Conservation (phyloP, 2,329 filamentous ascomycete species). For the Talaromyces sp. region DNA sequence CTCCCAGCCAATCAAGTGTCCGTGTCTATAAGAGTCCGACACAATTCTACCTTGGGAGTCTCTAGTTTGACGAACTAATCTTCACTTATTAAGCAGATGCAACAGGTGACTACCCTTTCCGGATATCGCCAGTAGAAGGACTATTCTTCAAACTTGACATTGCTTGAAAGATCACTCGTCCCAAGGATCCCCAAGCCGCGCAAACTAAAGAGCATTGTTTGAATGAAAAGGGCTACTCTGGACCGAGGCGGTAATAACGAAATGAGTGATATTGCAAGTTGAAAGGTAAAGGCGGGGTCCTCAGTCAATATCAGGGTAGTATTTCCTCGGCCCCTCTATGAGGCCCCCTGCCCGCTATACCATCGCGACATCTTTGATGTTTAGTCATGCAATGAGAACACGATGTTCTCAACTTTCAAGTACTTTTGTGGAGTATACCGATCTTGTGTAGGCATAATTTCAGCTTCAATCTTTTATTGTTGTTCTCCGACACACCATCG, state of each 20-base stretch:
- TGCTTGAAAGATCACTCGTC: background rate
- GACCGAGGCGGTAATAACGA: background rate
- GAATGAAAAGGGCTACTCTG: background rate
- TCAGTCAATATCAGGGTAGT: background rate
- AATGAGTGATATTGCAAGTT: background rate
- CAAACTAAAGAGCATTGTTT: background rate
- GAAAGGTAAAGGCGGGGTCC: background rate
- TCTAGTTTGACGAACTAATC: background rate
- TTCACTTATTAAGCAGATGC: background rate
- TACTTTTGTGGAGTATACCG: background rate
- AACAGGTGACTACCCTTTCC: background rate
- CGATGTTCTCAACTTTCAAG: background rate
- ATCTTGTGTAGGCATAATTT: background rate
- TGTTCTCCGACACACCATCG: background rate
- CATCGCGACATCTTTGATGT: background rate
- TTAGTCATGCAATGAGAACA: background rate
- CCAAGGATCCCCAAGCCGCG: background rate
- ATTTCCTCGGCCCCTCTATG: background rate
- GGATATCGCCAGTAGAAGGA: background rate
- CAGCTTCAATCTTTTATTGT: background rate
- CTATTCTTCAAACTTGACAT: background rate
- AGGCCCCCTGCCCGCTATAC: background rate
- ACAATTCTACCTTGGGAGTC: background rate
- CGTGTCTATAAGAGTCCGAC: background rate
- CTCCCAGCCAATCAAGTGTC: slow-evolving; percentile 1